These are phyloP conservation scores for Moesziomyces sp. DNA, from an alignment of 1,284 basidiomycete species.

Conservation along the genomic window DNA sequence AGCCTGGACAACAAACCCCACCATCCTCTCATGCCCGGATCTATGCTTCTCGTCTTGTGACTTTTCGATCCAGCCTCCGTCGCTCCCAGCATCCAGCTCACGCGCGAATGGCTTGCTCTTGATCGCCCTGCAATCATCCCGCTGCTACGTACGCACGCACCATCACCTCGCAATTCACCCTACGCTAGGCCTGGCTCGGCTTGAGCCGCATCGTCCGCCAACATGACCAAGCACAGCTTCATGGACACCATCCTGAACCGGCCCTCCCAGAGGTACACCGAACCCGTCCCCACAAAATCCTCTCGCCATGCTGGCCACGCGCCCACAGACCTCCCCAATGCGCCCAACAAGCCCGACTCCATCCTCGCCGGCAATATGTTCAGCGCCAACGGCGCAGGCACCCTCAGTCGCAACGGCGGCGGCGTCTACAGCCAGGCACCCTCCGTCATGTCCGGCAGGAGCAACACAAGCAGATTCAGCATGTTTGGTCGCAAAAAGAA, in stretches of 20 bases:
- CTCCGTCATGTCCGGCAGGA: slow-evolving; percentile 46
- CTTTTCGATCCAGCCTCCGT: too few species aligned
- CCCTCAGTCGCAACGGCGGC: slow-evolving; percentile 11
- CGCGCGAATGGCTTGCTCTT: too few species aligned
- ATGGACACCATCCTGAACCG: slow-evolving; percentile 65
- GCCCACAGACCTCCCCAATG: slow-evolving; percentile 59
- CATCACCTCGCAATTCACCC: too few species aligned
- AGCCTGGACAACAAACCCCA: too few species aligned
- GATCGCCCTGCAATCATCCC: too few species aligned
- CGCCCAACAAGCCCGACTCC: slow-evolving; percentile 45
- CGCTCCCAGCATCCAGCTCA: too few species aligned
- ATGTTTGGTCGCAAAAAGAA: slow-evolving; percentile 35
- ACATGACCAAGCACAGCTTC: slow-evolving; percentile 60
- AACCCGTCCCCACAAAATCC: slow-evolving; percentile 25
- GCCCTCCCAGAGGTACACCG: slow-evolving; percentile 63
- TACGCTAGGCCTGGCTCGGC: neutral
- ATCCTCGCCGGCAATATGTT: slow-evolving; percentile 59
- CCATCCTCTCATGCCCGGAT: too few species aligned
- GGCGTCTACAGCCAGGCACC: slow-evolving; percentile 29
- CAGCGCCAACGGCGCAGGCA: slow-evolving; percentile 23
- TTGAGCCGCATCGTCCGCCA: slow-evolving; percentile 1
- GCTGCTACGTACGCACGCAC: too few species aligned
- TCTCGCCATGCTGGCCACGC: slow-evolving; percentile 17
- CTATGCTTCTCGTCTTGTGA: too few species aligned
- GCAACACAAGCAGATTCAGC: slow-evolving; percentile 53